Conservation (phyloP, 495 filamentous ascomycete genomes). For the Lasiosphaeriaceae sp. region DNA sequence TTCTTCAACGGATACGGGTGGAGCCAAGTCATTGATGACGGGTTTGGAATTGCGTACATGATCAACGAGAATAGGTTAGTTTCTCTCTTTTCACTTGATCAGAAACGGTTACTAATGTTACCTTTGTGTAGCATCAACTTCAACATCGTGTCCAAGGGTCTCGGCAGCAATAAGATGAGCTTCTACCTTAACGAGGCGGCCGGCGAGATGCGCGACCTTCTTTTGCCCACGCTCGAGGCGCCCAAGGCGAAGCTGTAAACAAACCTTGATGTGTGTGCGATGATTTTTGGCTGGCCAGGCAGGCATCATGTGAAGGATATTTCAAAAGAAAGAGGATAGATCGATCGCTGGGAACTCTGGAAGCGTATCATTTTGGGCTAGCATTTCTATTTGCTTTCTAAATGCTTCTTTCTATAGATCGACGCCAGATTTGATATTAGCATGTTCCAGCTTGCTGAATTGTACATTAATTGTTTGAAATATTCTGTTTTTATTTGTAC, state of each 20-base stretch:
- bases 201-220: constrained; percentile 79
- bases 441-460: no score
- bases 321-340: no score
- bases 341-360: no score
- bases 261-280: neutral
- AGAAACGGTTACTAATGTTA: constrained; percentile 16
- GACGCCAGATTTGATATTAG: no score
- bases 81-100: no score
- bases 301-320: no score
- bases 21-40: constrained; percentile 96
- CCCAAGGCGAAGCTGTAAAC: constrained; percentile 86
- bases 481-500: neutral
- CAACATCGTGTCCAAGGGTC: constrained; percentile 93
- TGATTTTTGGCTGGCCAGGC: no score
- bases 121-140: constrained; percentile 78
- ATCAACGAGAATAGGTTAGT: constrained; percentile 88
- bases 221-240: constrained; percentile 75
- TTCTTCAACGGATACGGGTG: constrained; percentile 99
- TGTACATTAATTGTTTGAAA: no score
- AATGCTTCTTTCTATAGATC: no score
- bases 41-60: constrained; percentile 99
- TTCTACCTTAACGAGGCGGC: constrained; percentile 93
- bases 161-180: constrained; percentile 89
- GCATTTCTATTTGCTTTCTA: no score
- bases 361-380: no score